Conservation (phyloP, 192 early-diverging fungal species). For the Coemansia umbellata region DNA sequence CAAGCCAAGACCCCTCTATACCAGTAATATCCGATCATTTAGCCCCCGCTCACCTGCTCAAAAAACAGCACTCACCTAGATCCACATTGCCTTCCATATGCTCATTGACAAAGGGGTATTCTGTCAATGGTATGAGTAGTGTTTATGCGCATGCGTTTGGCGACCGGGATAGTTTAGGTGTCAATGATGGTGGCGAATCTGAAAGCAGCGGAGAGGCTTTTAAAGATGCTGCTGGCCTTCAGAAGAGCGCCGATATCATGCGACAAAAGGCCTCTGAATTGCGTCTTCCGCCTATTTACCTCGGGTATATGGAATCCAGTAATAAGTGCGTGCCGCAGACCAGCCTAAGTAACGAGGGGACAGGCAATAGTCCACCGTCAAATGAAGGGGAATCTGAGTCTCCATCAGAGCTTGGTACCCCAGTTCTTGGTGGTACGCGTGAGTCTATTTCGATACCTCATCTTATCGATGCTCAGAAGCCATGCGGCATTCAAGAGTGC, state of each 20-base stretch:
- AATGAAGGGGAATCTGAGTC: background rate
- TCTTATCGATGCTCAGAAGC: conserved; percentile 12
- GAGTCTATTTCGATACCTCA: conserved; percentile 35
- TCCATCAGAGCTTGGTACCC: background rate
- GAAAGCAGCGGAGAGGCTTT: no score
- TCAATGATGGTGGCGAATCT: background rate
- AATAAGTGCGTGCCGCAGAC: no score
- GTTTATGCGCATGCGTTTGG: background rate
- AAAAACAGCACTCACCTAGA: no score
- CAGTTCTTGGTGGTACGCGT: background rate
- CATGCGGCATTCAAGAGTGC: background rate
- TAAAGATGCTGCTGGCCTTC: no score
- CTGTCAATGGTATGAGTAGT: background rate
- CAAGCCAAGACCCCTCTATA: no score
- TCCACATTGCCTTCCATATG: background rate
- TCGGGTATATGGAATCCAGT: background rate
- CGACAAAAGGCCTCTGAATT: background rate
- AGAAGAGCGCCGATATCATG: background rate
- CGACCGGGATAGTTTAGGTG: background rate
- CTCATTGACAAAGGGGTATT: background rate
- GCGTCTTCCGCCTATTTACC: background rate
- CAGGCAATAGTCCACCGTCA: no score
- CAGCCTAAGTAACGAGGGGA: no score
- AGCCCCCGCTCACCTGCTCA: no score
- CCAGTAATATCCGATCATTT: no score